A percentile compares a stretch with the other conserved stretches of the same genome.
phyloP scores from a whole-genome alignment of 495 filamentous ascomycete genomes.

The Cercophora scortea region DNA sequence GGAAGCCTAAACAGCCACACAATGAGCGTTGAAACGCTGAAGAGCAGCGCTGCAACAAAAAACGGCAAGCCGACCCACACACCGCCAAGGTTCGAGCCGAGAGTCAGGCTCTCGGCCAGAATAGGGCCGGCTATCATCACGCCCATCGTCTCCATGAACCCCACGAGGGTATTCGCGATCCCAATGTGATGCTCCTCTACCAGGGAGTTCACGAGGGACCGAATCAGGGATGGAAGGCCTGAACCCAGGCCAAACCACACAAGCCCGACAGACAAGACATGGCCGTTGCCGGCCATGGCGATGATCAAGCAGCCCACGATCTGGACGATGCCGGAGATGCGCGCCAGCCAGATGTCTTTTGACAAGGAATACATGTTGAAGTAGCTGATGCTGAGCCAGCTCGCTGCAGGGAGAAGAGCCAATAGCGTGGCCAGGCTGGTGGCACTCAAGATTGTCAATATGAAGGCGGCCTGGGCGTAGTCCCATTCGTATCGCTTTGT shows the following conservation, averaged over 20 bases:
- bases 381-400: conserved; percentile 14
- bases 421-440: conserved; percentile 17
- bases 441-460: conserved; percentile 18
- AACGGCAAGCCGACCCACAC: conserved; percentile 23
- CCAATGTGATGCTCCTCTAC: conserved; percentile 29
- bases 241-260: conserved; percentile 16
- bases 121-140: conserved; percentile 18
- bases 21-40: conserved; percentile 9
- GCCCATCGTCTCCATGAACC: conserved; percentile 20
- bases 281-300: conserved; percentile 11
- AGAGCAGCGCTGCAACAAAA: conserved; percentile 12
- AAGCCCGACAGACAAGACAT: conserved; percentile 12
- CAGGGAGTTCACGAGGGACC: conserved; percentile 21
- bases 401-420: conserved; percentile 15
- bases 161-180: conserved; percentile 21
- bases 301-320: conserved; percentile 14
- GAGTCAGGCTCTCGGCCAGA: conserved; percentile 18
- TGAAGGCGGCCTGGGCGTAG: conserved; percentile 19
- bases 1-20: conserved; percentile 11
- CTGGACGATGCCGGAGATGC: conserved; percentile 10
- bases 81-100: conserved; percentile 17
- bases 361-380: conserved; percentile 12
- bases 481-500: conserved; percentile 23
- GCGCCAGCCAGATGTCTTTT: conserved; percentile 20
- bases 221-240: conserved; percentile 9